Percentiles rank a stretch among this genome's conserved stretches.
Conservation (phyloP, 805 yeast species). For the Candida namnaoensis region DNA sequence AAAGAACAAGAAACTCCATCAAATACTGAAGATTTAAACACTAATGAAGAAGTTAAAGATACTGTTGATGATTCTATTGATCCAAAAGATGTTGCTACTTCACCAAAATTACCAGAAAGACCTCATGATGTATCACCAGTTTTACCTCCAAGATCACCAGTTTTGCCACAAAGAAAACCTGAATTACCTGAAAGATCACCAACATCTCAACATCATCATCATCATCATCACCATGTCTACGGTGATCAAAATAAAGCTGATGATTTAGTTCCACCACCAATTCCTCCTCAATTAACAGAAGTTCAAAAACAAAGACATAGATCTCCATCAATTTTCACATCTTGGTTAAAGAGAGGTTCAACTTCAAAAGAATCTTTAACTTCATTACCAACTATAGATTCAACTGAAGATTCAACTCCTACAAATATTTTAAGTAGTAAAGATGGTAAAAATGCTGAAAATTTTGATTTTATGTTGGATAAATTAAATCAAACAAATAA, state of each 20-base stretch:
- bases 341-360: slow-evolving; percentile 13
- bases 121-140: neutral
- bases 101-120: slow-evolving; percentile 1
- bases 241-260: slow-evolving; percentile 16
- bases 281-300: slow-evolving; percentile 16
- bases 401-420: slow-evolving; percentile 9
- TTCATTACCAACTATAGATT: neutral
- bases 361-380: slow-evolving; percentile 3
- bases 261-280: slow-evolving; percentile 17
- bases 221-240: slow-evolving; percentile 5
- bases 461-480: slow-evolving; percentile 51
- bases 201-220: slow-evolving; percentile 1
- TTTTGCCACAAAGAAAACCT: slow-evolving; percentile 1
- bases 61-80: neutral
- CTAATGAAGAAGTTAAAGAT: neutral
- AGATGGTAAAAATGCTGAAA: slow-evolving; percentile 22
- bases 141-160: neutral
- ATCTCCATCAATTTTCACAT: slow-evolving; percentile 9
- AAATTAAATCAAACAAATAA: slow-evolving; percentile 49
- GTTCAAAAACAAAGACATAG: slow-evolving; percentile 16
- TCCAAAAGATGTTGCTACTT: neutral
- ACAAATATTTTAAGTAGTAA: neutral
- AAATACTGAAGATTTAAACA: too few species aligned
- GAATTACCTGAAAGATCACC: slow-evolving; percentile 4
- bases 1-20: neutral